phyloP scores from a whole-genome alignment of 2,329 filamentous ascomycete genomes.

The Monilinia vaccinii-corymbosi region DNA sequence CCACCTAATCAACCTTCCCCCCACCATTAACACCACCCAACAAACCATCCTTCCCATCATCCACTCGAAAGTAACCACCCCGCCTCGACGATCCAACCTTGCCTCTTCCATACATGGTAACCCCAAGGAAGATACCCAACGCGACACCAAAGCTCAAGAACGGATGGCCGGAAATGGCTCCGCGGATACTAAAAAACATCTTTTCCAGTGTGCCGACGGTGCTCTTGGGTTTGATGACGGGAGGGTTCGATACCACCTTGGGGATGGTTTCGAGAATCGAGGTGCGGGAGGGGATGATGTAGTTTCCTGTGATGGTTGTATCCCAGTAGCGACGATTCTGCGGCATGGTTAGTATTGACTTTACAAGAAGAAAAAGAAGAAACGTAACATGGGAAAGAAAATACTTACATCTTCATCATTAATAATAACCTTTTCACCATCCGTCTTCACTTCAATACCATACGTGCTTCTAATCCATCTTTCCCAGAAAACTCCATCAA shows the following conservation, averaged over 20 bases:
- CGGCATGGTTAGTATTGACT: constrained; percentile 7
- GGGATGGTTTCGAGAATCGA: constrained; percentile 35
- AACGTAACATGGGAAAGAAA: not conserved
- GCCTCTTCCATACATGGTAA: constrained; percentile 45
- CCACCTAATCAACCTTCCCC: constrained; percentile 41
- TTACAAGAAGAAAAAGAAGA: not conserved
- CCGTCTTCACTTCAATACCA: constrained; percentile 70
- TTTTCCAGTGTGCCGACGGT: constrained; percentile 66
- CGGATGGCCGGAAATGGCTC: constrained; percentile 49
- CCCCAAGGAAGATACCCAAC: constrained; percentile 45
- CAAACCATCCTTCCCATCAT: constrained; percentile 54
- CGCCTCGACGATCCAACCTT: constrained; percentile 42
- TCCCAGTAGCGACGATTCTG: constrained; percentile 96
- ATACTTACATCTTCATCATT: constrained; percentile 88
- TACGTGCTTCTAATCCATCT: constrained; percentile 94
- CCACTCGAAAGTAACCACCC: constrained; percentile 52
- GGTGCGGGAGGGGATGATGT: constrained; percentile 72
- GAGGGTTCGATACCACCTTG: constrained; percentile 39
- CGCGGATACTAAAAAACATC: constrained; percentile 57
- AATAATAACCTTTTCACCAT: constrained; percentile 88
- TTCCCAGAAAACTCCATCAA: constrained; percentile 95
- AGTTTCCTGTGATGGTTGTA: constrained; percentile 75
- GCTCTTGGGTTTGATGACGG: constrained; percentile 66
- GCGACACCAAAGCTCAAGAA: constrained; percentile 49
- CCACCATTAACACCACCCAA: constrained; percentile 41